Conservation (phyloP, 2,329 filamentous ascomycete species). For the Colletotrichum ledebouriae region DNA sequence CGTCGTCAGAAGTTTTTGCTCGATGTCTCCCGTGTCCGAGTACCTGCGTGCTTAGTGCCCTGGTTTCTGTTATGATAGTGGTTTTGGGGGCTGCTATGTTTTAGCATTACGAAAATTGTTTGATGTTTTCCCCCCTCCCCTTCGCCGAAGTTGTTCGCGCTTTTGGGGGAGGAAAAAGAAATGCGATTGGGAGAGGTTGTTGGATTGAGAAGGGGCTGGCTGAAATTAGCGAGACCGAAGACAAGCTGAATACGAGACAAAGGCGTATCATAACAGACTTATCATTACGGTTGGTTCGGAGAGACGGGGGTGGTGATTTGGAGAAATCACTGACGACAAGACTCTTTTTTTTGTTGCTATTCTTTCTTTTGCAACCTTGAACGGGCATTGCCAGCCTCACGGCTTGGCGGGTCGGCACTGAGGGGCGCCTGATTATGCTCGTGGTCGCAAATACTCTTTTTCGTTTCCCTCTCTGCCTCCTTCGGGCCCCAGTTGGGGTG, state of each 20-base stretch:
- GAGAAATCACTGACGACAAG: background rate
- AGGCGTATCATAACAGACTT: background rate
- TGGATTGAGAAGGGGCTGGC: background rate
- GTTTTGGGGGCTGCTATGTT: no score
- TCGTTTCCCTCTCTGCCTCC: constrained; percentile 1
- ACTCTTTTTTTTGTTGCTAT: no score
- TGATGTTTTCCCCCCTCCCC: no score
- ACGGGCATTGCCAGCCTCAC: constrained; percentile 5
- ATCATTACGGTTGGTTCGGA: background rate
- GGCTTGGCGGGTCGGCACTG: constrained; percentile 18
- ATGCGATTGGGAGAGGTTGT: constrained; percentile 16
- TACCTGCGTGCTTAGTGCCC: background rate
- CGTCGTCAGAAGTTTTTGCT: constrained; percentile 6
- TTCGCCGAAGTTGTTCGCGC: background rate
- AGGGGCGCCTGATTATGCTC: background rate
- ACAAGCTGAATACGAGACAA: background rate
- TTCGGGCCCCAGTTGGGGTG: no score
- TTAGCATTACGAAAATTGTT: no score
- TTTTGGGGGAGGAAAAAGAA: background rate
- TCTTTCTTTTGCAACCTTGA: no score
- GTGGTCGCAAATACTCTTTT: background rate
- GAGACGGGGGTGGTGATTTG: background rate
- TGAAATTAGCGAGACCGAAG: constrained; percentile 6
- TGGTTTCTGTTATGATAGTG: no score
- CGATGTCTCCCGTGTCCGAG: no score